Base-by-base conservation (phyloP, 1,284 basidiomycete genomes). In the Leccinum fuscescens region DNA sequence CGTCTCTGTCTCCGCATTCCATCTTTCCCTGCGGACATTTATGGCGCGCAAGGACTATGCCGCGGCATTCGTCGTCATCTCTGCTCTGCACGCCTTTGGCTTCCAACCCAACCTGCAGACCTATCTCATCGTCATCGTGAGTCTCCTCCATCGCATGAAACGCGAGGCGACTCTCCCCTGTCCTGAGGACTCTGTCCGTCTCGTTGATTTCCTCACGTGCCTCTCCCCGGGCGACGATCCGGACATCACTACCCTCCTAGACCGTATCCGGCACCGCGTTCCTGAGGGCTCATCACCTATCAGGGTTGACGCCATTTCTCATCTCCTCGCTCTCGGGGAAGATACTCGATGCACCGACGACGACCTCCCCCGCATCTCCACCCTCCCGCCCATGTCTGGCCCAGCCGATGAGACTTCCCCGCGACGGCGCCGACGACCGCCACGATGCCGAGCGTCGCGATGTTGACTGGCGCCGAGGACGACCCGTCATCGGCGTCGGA, bases 21-120 rank as follows among this genome's bases (percentile, higher is more conserved):
- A 79, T 64, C 64, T 74, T 12, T 78, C 78, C 0, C 68, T 86
- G 3, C 74, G 78, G 24, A 68, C 76, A 0, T 82, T 85, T 66
- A 69, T 85, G 62, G 62, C 65, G 4, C 59, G 65, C 6, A 64
- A 69, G 20, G 84, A 86, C 66, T 84, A 84, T 59, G 65, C 77
- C 3, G 82, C 73, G 1, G 82, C 79, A 5, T 78, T 74, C 65
- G 66, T 80, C 60, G 68, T 72, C 12, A 60, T 84, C 11, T 74
- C 70, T 6, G 65, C 74, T 4, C 75, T 80, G 61, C 54, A 58
- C 6, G 53, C 59, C 1, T 70, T 75, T 50, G 67, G 72, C 2
- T 54, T 80, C 12, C 64, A 62, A 3, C 68, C 77, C 4, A 76
- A 74, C 20, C 61, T 74, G 1, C 67, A 72, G 48, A 79, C 78